Base-by-base conservation (phyloP, 2,329 filamentous ascomycete species). In the Hirsutella rhossiliensis region DNA sequence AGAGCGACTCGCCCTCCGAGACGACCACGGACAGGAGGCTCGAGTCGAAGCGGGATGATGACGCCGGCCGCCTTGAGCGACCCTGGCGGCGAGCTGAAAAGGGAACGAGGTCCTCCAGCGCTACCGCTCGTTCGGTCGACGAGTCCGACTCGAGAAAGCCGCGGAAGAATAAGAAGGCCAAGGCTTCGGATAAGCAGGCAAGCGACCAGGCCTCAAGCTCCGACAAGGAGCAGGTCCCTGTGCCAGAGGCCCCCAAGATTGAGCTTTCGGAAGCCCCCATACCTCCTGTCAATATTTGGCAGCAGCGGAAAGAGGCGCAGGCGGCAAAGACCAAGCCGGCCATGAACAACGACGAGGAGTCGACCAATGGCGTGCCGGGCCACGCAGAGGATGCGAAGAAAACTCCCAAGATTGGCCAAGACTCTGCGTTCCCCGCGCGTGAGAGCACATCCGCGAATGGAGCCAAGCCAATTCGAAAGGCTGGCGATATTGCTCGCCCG, bases 241-340 rank as follows among this genome's bases (percentile, higher is more conserved):
- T 48, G 28, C 56, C 52, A 20, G 67, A 76, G 48, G 68, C 69
- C 13, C 67, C 75, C 53, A 78, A 81, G 54, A 66, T 78, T 38
- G 75, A 82, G 54, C 70, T 95, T 37, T 82, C 83, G 40, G 87
- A 92, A 48, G 90, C 90, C 17, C 84, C 87, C 28, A 72, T 85
- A 38, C 92, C 92, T 1, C 63, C 78, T 2, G 84, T 96, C 46
- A 98, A 98, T 61, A 70, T 89, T 49, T 98, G 92, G 90, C 76
- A 81, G 49, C 79, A 89, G 63, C 78, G 89, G 45, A 82, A 75
- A 54, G 82, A 87, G 55, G 80, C 79, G 40, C 65, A 72, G 38
- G 68, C 73, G 49, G 68, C 75, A 34, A 81, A 78, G 59, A 59
- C 61, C 20, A 74, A 71, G 54, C 47, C 58, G 7, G 44, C 58